Evolutionary conservation across 306 rosid species (phyloP).

Genomic region (Pyrus betulifolia): DNA sequence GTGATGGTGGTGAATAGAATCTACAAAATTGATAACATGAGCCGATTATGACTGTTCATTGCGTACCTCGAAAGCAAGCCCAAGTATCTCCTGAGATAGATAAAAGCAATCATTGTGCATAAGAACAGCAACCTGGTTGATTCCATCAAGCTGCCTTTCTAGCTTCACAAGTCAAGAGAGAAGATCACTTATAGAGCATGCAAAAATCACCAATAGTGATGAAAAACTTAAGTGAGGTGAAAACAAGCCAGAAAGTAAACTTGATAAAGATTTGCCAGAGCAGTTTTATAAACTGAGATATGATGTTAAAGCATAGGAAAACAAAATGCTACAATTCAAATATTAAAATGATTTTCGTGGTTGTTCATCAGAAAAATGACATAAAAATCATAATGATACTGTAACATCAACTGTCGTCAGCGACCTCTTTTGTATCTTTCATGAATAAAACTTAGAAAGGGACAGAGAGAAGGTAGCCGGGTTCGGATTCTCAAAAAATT

Average conservation of each 20-base stretch:
- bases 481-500: neutral
- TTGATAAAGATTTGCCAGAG: neutral
- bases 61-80: conserved; percentile 87
- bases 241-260: neutral
- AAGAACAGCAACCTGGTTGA: conserved; percentile 81
- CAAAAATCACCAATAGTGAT: neutral
- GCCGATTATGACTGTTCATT: neutral
- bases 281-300: neutral
- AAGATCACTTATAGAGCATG: conserved; percentile 12
- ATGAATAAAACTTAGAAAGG: neutral
- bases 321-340: neutral
- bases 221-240: neutral
- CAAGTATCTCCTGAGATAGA: conserved; percentile 84
- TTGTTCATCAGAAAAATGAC: neutral
- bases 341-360: neutral
- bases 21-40: neutral
- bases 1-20: neutral
- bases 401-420: neutral
- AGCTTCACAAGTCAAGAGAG: conserved; percentile 71
- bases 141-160: conserved; percentile 85
- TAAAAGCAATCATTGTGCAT: conserved; percentile 91
- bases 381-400: neutral
- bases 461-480: neutral
- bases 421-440: neutral
- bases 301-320: neutral